Base-by-base conservation (phyloP, 331 rosid species). In the Malus hybrid region DNA sequence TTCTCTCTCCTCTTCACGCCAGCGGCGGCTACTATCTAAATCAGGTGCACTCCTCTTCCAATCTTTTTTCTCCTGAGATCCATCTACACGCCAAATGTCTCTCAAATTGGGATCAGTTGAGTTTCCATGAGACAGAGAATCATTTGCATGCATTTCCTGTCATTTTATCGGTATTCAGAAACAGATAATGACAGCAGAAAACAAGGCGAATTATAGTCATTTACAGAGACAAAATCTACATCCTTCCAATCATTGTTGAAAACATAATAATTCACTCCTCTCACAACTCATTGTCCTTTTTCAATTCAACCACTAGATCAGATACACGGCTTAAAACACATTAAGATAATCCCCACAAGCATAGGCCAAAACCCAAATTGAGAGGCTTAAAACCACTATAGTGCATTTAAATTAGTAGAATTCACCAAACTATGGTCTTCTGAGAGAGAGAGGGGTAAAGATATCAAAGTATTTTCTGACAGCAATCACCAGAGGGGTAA, bases 1-100 rank as follows among this genome's bases (percentile, higher is more conserved):
- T 80, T 89, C 94, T 77, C 94, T 87, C 87, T 87, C 94, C 86
- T 89, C 94, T 74, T 89, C 94, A 76, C 94, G 91, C 94, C 94
- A 89, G 76, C 88, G 90, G 48, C 88, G 88, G 48, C 65, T 89
- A 54, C 71, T 77, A 60, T 87, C 90, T 77, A 78, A 78, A 72
- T 87, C 91, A 22, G 94, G 86, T 42, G 73, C 76, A 82, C 81
- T 72, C 79, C 73, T 87, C 69, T 90, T 83, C 90, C 91, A 79
- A 69, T 89, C 91, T 80, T 87, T 89, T 83, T 87, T 87, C 77
- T 87, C 94, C 79, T 81, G 83, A 50, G 91, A 74, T 10, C 88
- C 94, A 79, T 89, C 94, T 69, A 81, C 75, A 72, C 86, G 88
- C 87, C 90, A 82, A 75, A 76, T 75, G 67, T 89, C 94, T 80